phyloP scores from a whole-genome alignment of 352 stramenopile species.

The Phytopythium vexans region DNA sequence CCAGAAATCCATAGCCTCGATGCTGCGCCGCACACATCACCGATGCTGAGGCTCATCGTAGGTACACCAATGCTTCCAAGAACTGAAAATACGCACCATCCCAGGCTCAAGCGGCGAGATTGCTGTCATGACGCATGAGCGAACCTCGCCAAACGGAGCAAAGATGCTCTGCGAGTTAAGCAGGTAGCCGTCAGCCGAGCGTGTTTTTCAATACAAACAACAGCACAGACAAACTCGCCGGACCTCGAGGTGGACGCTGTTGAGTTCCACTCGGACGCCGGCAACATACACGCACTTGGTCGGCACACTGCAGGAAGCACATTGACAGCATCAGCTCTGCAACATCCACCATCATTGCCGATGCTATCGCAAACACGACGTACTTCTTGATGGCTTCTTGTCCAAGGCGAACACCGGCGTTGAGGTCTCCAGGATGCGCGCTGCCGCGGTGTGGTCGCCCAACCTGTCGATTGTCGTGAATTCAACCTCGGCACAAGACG shows the following conservation, averaged over 20 bases:
- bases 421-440: conserved; percentile 51
- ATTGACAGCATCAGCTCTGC: background rate
- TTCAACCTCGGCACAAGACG: too few species aligned
- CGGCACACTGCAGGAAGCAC: conserved; percentile 27
- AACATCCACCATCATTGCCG: background rate
- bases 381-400: conserved; percentile 79
- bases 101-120: conserved; percentile 51
- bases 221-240: background rate
- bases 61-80: too few species aligned
- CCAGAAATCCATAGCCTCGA: conserved; percentile 73
- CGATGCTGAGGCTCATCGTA: too few species aligned
- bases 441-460: conserved; percentile 74
- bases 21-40: conserved; percentile 22
- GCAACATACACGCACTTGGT: conserved; percentile 79
- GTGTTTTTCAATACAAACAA: background rate
- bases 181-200: background rate
- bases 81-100: conserved; percentile 22
- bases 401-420: conserved; percentile 48
- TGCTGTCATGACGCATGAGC: conserved; percentile 61
- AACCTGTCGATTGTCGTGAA: conserved; percentile 25
- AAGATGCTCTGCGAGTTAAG: conserved; percentile 60
- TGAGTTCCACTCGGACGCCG: conserved; percentile 68
- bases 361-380: conserved; percentile 9
- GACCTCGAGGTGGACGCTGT: conserved; percentile 74
- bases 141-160: conserved; percentile 66